Base-by-base conservation (phyloP, 1,284 basidiomycete species). In the Abortiporus biennis region DNA sequence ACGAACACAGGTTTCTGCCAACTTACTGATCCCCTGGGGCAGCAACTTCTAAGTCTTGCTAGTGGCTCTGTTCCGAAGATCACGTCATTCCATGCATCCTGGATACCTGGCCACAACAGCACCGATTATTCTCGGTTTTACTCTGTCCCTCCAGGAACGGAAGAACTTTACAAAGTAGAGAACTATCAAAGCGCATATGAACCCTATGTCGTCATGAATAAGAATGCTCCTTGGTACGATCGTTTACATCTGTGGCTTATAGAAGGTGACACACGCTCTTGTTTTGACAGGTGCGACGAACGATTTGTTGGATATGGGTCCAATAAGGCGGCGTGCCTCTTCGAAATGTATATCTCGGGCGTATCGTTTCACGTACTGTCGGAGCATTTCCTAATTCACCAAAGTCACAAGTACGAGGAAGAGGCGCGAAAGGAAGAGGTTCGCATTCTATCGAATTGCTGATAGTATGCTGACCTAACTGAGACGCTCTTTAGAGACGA, bases 221-320 rank as follows among this genome's bases (percentile, higher is more conserved):
- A 79, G 49, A 78, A 85, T 37, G 83, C 80, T 1, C 74, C 80
- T 30, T 85, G 85, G 85, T 82, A 51, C 30, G 67, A 57, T 17
- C 44, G 21, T 37, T 34, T 37, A 44, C 21, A 8, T 37, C 40
- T 39, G 12, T 43, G 40, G 27, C 8, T 27, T 29, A 39, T 23
- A 46, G 24, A 32, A 45, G 41, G 41, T 35, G 40, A 24, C 44
- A 70, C 68, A 19, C 40, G 16, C 31, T 31, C 15, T 40, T 44
- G 27, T 24, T 30, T 19, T 11, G n/a, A 11, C 42, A 78, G 76
- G 85, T 92, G 88, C 54, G 88, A 92, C 54, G 89, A 91, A 56
- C 76, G 88, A n/a, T 92, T 92, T 54, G 74, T 89, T 36, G 89
- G 89, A 1, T 92, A 92, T 57, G 89, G 89, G 13, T 78, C 69